Conservation (phyloP, 768 basidiomycete genomes). For the Epithele typhae region DNA sequence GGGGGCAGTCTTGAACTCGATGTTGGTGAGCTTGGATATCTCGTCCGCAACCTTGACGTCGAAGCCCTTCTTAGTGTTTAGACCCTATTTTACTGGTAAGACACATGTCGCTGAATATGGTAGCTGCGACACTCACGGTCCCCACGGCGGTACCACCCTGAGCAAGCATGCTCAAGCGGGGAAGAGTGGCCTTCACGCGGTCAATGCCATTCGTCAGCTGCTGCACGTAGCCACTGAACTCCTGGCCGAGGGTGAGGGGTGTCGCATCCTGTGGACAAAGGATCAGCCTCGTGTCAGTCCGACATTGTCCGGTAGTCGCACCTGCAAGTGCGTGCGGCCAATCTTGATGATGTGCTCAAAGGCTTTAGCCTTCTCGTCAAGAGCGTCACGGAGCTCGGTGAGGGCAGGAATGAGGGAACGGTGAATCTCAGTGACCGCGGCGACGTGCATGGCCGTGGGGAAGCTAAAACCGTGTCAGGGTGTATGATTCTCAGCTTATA, state of each 20-base stretch:
- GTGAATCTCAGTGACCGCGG: constrained; percentile 87
- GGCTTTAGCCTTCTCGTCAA: constrained; percentile 74
- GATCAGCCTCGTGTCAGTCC: not conserved
- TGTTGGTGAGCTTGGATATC: constrained; percentile 86
- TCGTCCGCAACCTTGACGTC: constrained; percentile 92
- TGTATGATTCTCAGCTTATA: too few relatives aligned
- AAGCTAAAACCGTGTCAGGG: constrained; percentile 49
- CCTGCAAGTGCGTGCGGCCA: constrained; percentile 94
- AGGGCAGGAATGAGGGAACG: constrained; percentile 81
- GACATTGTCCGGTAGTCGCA: constrained; percentile 15
- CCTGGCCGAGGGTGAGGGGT: constrained; percentile 95
- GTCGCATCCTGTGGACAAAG: constrained; percentile 75
- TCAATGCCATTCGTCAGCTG: constrained; percentile 90
- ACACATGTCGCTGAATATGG: not conserved
- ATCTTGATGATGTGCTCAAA: constrained; percentile 97
- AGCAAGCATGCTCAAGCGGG: constrained; percentile 83
- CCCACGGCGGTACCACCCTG: constrained; percentile 99
- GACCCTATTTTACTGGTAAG: constrained; percentile 50
- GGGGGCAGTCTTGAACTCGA: constrained; percentile 92
- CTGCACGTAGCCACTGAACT: constrained; percentile 97
- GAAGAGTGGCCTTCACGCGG: constrained; percentile 74
- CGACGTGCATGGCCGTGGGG: constrained; percentile 99
- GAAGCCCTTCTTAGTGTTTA: constrained; percentile 96
- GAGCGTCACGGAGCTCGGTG: constrained; percentile 74
- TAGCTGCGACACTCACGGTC: constrained; percentile 55